These are phyloP conservation scores for Colletotrichum ledebouriae DNA, from an alignment of 2,329 filamentous ascomycete genomes.

Conservation along the genomic window DNA sequence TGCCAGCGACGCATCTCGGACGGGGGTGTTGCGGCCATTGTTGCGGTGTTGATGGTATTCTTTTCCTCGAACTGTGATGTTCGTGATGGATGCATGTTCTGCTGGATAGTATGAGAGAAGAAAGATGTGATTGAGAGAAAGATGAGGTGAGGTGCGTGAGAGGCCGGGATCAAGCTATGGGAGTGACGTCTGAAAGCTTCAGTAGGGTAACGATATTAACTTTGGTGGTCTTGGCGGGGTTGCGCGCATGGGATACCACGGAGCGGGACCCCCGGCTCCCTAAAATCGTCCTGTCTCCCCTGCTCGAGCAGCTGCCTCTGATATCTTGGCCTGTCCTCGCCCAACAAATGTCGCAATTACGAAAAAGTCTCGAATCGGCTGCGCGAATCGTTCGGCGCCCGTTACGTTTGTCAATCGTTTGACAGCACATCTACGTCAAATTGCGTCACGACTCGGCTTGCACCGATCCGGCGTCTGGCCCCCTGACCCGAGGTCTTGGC, in stretches of 20 bases:
- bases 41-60: background rate
- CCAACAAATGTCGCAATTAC: background rate
- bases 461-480: conserved; percentile 18
- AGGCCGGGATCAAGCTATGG: conserved; percentile 1
- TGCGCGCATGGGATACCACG: conserved; percentile 4
- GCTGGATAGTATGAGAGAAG: too few species aligned
- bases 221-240: conserved; percentile 22
- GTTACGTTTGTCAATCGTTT: too few species aligned
- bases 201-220: conserved; percentile 26
- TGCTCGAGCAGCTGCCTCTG: too few species aligned
- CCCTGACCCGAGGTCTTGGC: conserved; percentile 3
- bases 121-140: too few species aligned
- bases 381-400: background rate
- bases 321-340: too few species aligned
- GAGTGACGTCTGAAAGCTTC: conserved; percentile 12
- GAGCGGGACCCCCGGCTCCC: background rate
- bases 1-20: conserved; percentile 44
- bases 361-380: background rate
- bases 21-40: conserved; percentile 13
- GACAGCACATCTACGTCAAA: conserved; percentile 6
- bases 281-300: background rate
- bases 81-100: background rate
- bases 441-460: conserved; percentile 21
- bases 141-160: background rate
- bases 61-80: background rate